Conservation (phyloP, 2,329 filamentous ascomycete genomes). For the Nemania diffusa region DNA sequence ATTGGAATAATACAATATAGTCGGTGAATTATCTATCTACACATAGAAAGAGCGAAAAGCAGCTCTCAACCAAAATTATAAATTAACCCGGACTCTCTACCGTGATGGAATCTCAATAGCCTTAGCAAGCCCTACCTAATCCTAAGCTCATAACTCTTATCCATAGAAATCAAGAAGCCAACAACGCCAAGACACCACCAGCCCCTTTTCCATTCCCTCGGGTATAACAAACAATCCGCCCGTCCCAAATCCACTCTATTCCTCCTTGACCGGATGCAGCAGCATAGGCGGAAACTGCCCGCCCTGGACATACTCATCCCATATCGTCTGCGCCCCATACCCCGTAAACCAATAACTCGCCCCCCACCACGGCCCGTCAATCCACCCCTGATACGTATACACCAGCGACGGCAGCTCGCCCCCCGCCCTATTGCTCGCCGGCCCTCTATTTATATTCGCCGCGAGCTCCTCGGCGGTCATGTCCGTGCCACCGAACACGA, state of each 20-base stretch:
- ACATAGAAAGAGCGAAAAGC: too few relatives aligned
- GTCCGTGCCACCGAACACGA: conserved; percentile 50
- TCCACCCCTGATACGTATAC: conserved; percentile 30
- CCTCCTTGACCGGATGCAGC: conserved; percentile 40
- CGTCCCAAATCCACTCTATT: background rate
- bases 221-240: background rate
- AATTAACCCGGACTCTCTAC: background rate
- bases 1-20: too few relatives aligned
- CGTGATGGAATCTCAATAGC: background rate
- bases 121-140: background rate
- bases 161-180: background rate
- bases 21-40: too few relatives aligned
- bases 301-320: conserved; percentile 30
- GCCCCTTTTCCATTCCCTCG: background rate
- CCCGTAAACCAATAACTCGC: conserved; percentile 40
- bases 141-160: background rate
- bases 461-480: conserved; percentile 24
- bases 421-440: conserved; percentile 32
- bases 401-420: conserved; percentile 33
- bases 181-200: background rate
- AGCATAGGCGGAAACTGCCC: conserved; percentile 37
- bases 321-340: conserved; percentile 24
- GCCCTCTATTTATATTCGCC: conserved; percentile 31
- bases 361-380: conserved; percentile 32
- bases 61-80: too few relatives aligned